phyloP scores from a whole-genome alignment of 495 filamentous ascomycete genomes.

The Aspergillus heteromorphus region DNA sequence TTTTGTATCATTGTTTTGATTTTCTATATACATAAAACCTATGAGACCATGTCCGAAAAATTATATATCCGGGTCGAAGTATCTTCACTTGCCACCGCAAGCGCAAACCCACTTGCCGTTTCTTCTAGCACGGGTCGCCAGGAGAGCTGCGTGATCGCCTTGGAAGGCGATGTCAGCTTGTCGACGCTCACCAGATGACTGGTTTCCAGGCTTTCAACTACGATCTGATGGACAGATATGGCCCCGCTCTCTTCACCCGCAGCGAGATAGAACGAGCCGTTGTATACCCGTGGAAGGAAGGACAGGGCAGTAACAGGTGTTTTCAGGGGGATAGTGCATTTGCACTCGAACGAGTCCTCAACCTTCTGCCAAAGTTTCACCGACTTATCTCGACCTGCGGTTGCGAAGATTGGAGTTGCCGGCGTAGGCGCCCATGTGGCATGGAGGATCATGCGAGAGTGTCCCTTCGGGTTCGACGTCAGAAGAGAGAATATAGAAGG shows the following conservation, averaged over 20 bases:
- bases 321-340: constrained; percentile 47
- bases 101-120: constrained; percentile 35
- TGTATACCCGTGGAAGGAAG: constrained; percentile 43
- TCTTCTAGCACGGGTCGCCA: constrained; percentile 58
- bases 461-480: constrained; percentile 71
- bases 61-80: constrained; percentile 69
- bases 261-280: constrained; percentile 52
- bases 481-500: constrained; percentile 48
- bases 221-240: constrained; percentile 34
- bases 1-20: constrained; percentile 6
- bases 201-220: constrained; percentile 40
- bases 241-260: constrained; percentile 54
- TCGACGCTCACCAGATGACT: constrained; percentile 34
- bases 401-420: constrained; percentile 58
- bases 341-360: constrained; percentile 39
- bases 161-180: constrained; percentile 56
- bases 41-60: constrained; percentile 36
- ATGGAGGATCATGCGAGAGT: constrained; percentile 85
- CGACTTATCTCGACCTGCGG: constrained; percentile 79
- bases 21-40: constrained; percentile 17
- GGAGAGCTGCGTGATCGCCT: constrained; percentile 64
- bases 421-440: constrained; percentile 67
- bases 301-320: constrained; percentile 73
- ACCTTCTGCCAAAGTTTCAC: constrained; percentile 69
- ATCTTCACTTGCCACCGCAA: constrained; percentile 82